Evolutionary conservation across 2,329 filamentous ascomycete species (phyloP).

Genomic region (Penicillium sp.): DNA sequence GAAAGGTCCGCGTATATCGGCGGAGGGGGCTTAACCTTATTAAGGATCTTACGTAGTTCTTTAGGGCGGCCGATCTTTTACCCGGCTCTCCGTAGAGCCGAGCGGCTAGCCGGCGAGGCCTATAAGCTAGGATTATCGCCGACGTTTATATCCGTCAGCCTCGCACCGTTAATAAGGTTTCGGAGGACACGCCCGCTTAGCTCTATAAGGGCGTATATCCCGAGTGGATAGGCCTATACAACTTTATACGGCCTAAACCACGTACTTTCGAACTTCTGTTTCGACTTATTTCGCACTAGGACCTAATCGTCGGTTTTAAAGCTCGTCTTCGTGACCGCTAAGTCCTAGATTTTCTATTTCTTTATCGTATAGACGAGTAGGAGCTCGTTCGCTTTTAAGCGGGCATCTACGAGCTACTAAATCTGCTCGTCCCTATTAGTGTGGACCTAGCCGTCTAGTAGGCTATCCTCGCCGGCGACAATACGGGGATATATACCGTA

Average conservation of each 20-base stretch:
- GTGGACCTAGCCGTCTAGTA: too few relatives aligned
- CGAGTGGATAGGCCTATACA: background rate
- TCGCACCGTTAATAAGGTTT: background rate
- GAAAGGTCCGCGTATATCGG: too few relatives aligned
- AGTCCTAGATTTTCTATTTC: background rate
- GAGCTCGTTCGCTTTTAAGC: background rate
- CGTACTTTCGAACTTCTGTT: constrained; percentile 12
- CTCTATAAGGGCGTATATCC: constrained; percentile 1
- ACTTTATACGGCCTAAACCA: constrained; percentile 10
- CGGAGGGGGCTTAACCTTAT: too few relatives aligned
- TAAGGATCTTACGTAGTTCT: too few relatives aligned
- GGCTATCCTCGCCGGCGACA: too few relatives aligned
- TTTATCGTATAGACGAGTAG: background rate
- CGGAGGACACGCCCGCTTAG: background rate
- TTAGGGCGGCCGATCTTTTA: too few relatives aligned
- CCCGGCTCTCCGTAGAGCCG: too few relatives aligned
- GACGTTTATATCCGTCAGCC: background rate
- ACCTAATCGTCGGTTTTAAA: constrained; percentile 4
- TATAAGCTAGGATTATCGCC: background rate
- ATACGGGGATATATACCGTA: too few relatives aligned
- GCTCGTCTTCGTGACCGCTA: constrained; percentile 3
- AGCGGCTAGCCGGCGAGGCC: background rate
- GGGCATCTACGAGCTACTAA: background rate
- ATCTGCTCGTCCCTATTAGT: too few relatives aligned
- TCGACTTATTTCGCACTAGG: constrained; percentile 2